phyloP scores from a whole-genome alignment of 306 rosid genomes.

The Delonix regia region DNA sequence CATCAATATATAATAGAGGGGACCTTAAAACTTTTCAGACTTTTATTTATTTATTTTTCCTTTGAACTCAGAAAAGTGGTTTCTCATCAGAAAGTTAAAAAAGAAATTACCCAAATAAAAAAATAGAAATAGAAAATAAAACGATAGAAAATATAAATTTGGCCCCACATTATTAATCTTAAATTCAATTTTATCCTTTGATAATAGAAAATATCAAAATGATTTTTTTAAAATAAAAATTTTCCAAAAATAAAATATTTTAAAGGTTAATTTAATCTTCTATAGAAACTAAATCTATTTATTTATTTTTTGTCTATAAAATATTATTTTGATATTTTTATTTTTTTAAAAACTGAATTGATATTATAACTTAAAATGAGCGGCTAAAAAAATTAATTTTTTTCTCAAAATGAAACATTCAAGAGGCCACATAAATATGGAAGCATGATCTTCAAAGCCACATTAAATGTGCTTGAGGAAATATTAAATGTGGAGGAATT shows the following conservation, averaged over 20 bases:
- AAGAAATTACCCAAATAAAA: background rate
- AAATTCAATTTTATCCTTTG: too few species aligned
- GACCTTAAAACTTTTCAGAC: background rate
- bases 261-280: too few species aligned
- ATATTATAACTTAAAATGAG: background rate
- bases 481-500: slow-evolving; percentile 14
- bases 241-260: too few species aligned
- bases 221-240: too few species aligned
- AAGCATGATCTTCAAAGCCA: slow-evolving; percentile 26
- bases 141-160: too few species aligned
- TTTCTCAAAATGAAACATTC: background rate
- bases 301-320: too few species aligned
- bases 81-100: background rate
- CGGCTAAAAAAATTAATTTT: background rate
- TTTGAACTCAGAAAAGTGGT: background rate
- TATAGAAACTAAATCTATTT: too few species aligned
- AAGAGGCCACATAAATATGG: slow-evolving; percentile 11
- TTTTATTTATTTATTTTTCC: background rate
- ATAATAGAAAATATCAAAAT: too few species aligned
- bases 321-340: too few species aligned
- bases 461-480: background rate
- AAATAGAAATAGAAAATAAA: background rate
- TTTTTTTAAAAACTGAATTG: background rate
- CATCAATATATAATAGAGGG: background rate
- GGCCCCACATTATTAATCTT: too few species aligned